phyloP scores from a whole-genome alignment of 2,329 filamentous ascomycete genomes.

The Xylariaceae sp. region DNA sequence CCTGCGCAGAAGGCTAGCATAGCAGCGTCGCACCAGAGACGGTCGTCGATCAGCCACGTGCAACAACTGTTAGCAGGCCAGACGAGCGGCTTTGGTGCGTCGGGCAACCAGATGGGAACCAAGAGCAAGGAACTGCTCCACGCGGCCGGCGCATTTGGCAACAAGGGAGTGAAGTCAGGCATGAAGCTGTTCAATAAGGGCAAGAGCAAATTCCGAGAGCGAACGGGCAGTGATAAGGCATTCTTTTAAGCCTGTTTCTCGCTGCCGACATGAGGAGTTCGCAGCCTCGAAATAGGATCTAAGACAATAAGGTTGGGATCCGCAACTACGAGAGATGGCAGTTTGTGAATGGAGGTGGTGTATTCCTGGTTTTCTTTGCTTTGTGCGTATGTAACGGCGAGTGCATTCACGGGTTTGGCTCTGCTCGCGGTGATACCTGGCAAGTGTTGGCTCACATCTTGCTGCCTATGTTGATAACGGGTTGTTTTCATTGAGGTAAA shows the following conservation, averaged over 20 bases:
- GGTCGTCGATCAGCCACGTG: slow-evolving; percentile 29
- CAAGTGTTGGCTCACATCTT: neutral
- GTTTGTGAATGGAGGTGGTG: slow-evolving; percentile 9
- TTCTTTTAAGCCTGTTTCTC: slow-evolving; percentile 57
- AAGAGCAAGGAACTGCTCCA: slow-evolving; percentile 89
- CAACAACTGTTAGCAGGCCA: slow-evolving; percentile 37
- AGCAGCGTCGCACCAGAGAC: slow-evolving; percentile 28
- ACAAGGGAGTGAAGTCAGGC: slow-evolving; percentile 84
- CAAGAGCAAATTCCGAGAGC: slow-evolving; percentile 69
- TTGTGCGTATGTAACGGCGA: neutral
- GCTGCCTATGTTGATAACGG: neutral
- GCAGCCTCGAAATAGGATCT: slow-evolving; percentile 8
- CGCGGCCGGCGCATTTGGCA: slow-evolving; percentile 81
- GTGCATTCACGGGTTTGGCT: neutral
- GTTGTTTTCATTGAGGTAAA: neutral
- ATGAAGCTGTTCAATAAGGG: slow-evolving; percentile 90
- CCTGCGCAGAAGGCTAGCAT: slow-evolving; percentile 43
- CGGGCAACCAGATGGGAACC: slow-evolving; percentile 63
- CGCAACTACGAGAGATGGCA: slow-evolving; percentile 6
- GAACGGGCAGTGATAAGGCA: slow-evolving; percentile 74
- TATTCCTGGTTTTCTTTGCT: neutral
- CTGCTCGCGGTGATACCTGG: neutral
- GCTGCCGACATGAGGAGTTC: slow-evolving; percentile 29
- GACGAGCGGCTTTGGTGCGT: slow-evolving; percentile 47
- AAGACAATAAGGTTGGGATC: slow-evolving; percentile 5